Evolutionary conservation across 371 early-diverging fungal species (phyloP).

Genomic region (Mucor velutinosus): DNA sequence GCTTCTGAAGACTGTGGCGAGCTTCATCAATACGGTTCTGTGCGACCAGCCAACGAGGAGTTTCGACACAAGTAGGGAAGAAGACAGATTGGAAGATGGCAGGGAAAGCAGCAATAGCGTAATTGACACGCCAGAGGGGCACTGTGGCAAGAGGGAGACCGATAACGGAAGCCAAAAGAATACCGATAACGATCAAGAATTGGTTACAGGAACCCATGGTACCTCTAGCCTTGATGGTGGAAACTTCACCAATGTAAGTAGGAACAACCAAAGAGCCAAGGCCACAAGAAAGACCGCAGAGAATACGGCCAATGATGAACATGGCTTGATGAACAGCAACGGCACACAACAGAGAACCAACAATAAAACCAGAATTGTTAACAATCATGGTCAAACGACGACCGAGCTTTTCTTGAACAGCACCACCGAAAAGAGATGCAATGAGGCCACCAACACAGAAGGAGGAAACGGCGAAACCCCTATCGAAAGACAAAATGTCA

Average conservation of each 20-base stretch:
- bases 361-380: conserved; percentile 63
- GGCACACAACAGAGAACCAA: conserved; percentile 63
- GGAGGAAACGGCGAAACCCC: conserved; percentile 64
- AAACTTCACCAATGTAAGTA: conserved; percentile 80
- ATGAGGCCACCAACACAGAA: conserved; percentile 73
- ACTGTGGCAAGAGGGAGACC: conserved; percentile 61
- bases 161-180: conserved; percentile 64
- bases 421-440: conserved; percentile 67
- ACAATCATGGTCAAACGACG: conserved; percentile 63
- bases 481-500: not conserved
- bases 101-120: conserved; percentile 66
- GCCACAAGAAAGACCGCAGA: conserved; percentile 83
- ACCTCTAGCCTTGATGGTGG: conserved; percentile 72
- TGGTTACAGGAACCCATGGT: conserved; percentile 47
- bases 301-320: conserved; percentile 77
- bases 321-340: conserved; percentile 54
- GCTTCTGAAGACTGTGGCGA: conserved; percentile 47
- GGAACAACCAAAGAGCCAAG: conserved; percentile 76
- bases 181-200: conserved; percentile 66
- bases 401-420: conserved; percentile 57
- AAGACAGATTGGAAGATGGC: conserved; percentile 66
- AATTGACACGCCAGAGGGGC: conserved; percentile 71
- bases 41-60: conserved; percentile 72
- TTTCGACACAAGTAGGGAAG: conserved; percentile 72
- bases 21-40: conserved; percentile 60